Evolutionary conservation across 2,329 filamentous ascomycete species (phyloP), one percentile per base, ranked within the genome.

Genomic region (Alternaria sp.): DNA sequence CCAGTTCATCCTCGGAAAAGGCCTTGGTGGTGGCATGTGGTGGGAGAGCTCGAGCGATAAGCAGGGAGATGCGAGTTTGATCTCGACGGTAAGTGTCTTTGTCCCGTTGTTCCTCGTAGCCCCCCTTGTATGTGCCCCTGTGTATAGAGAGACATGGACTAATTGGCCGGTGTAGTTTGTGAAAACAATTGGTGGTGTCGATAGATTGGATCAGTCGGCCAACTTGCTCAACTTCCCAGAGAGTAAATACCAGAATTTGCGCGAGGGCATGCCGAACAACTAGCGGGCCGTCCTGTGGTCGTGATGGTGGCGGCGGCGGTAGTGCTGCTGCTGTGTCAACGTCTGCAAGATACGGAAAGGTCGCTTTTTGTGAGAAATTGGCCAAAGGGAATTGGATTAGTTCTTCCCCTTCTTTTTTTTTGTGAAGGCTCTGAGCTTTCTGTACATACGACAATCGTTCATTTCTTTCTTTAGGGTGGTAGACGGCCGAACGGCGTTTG

Each of bases 191-290:
- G 89, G 88, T 18, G 87, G 88, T 0, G 74, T 79, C 0, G 67
- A 68, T 4, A 78, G 70, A 2, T 78, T 92, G 34, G 82, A 87
- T 62, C 79, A 80, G 71, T 81, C 78, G 52, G 69, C 82, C 18
- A 92, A 92, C 67, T 87, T 87, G 67, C 74, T 92, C 38, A 79
- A 80, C 40, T 92, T 88, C 72, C 90, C 90, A 5, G 78, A 85
- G 51, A 87, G 84, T 48, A 90, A 90, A 80, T 93, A 92, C 69
- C 89, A 92, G 53, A 93, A 93, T 72, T 67, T 93, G 57, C 61
- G 63, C 11, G 61, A 46, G 18, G 67, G 66, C 10, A 66, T 74
- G 10, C 69, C 69, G 3, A 69, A 68, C 22, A 68, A 70, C 53
- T 69, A 64, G 43, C 2, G 20, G 30, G n/a, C 28, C 11, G 0